phyloP scores from a whole-genome alignment of 352 stramenopile genomes.

The Pythium dissotocum region DNA sequence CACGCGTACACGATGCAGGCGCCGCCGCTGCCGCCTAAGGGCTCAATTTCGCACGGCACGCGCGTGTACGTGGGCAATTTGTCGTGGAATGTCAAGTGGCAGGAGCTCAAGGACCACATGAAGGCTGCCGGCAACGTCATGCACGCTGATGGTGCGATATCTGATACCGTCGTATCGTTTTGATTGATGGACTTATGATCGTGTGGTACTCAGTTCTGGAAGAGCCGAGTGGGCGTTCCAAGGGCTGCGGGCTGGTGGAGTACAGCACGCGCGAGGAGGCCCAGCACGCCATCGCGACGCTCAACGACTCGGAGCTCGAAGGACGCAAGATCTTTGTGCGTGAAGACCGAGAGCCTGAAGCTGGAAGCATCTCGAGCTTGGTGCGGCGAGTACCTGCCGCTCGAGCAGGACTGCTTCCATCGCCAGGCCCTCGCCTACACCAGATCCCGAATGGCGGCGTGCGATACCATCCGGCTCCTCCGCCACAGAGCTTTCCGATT shows the following conservation, averaged over 20 bases:
- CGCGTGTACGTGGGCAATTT: conserved; percentile 92
- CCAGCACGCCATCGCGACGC: conserved; percentile 78
- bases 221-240: conserved; percentile 88
- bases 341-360: conserved; percentile 78
- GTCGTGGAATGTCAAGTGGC: conserved; percentile 91
- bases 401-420: background rate
- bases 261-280: conserved; percentile 75
- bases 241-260: conserved; percentile 84
- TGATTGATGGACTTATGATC: background rate
- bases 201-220: conserved; percentile 52
- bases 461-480: conserved; percentile 10
- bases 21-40: background rate
- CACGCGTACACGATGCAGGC: background rate
- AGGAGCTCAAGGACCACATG: conserved; percentile 97
- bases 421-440: background rate
- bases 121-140: conserved; percentile 82
- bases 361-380: conserved; percentile 72
- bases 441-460: background rate
- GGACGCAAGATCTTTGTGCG: conserved; percentile 89
- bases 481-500: background rate
- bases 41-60: conserved; percentile 25
- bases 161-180: background rate
- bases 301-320: conserved; percentile 93
- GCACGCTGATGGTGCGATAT: conserved; percentile 63
- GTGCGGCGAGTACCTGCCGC: conserved; percentile 29